Evolutionary conservation across 176 grass and related monocot species (phyloP).

Genomic region (Aegilops tauschii): DNA sequence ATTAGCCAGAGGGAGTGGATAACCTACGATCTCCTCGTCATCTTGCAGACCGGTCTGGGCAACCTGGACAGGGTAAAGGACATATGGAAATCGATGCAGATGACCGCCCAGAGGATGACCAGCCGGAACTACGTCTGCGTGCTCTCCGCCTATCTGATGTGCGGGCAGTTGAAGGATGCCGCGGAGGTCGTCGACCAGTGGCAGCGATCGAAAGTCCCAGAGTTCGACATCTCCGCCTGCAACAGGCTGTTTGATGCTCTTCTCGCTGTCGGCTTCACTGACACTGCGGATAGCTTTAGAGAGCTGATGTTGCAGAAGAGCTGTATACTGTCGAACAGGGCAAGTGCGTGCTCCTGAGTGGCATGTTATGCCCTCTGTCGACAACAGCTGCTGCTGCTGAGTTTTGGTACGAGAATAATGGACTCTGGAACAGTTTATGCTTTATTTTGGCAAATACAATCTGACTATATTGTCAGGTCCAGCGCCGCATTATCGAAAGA

Average conservation of each 20-base stretch:
- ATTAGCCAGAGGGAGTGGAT: slow-evolving; percentile 77
- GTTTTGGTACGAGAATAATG: slow-evolving; percentile 3
- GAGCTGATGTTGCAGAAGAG: slow-evolving; percentile 61
- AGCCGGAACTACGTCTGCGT: slow-evolving; percentile 62
- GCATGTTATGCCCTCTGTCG: neutral
- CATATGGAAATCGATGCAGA: slow-evolving; percentile 79
- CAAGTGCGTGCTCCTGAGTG: neutral
- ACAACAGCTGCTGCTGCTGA: neutral
- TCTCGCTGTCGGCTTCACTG: slow-evolving; percentile 34
- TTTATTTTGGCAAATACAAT: neutral
- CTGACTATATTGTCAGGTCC: neutral
- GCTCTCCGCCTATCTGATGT: slow-evolving; percentile 60
- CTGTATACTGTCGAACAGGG: slow-evolving; percentile 48
- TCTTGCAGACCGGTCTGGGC: slow-evolving; percentile 55
- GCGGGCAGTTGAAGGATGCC: slow-evolving; percentile 45
- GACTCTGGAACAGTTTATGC: neutral
- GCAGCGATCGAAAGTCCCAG: slow-evolving; percentile 55
- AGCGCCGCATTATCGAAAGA: neutral
- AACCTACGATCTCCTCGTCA: slow-evolving; percentile 72
- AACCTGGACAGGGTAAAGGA: slow-evolving; percentile 61
- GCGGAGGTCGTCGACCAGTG: slow-evolving; percentile 68
- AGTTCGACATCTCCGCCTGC: slow-evolving; percentile 67
- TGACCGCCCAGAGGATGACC: slow-evolving; percentile 64
- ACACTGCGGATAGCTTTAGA: slow-evolving; percentile 41
- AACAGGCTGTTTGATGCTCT: slow-evolving; percentile 51